Base-by-base conservation (phyloP, 2,329 filamentous ascomycete species). In the Xylariaceae sp. region DNA sequence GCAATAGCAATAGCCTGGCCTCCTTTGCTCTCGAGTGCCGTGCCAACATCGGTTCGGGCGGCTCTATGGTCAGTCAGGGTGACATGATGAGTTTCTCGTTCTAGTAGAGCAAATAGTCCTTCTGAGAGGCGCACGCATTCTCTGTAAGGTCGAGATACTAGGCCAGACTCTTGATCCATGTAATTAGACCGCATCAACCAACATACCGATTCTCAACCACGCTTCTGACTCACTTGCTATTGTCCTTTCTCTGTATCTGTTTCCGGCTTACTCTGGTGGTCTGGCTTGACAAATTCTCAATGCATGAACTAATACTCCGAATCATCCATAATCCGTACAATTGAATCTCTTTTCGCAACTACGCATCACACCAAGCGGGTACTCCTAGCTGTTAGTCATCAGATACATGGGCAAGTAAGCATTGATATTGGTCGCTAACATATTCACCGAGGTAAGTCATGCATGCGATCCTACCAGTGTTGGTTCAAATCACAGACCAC, bases 141-240 rank as follows among this genome's bases (percentile, higher is more conserved):
- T 58, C 53, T 51, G 45, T 61, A 49, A 49, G 54, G 56, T 56
- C 58, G 52, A 62, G 23, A 30, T 30, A 30, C 23, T 30, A 30
- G 23, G 37, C 37, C 37, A 42, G 37, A 7, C 11, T 42, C 37
- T 42, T 13, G 37, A 42, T 42, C 37, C 37, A 42, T 42, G 37
- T 42, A 42, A 13, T 8, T 42, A 42, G 11, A 42, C 37, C 11
- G 11, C 8, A 42, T 13, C 37, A 9, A 42, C 8, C 11, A 42
- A 42, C 37, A 42, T 3, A 9, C 37, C 37, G 37, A 42, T 10
- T 42, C 37, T 42, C 37, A 9, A 42, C 11, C 9, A 42, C 37
- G 37, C 11, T 9, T 2, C 37, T 42, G 37, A 13, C 37, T 9
- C 37, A 42, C 37, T 42, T 42, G 37, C 8, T 42, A 3, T 42